These are phyloP conservation scores for Scolecobasidium constrictum DNA, from an alignment of 2,329 filamentous ascomycete species.

Conservation along the genomic window DNA sequence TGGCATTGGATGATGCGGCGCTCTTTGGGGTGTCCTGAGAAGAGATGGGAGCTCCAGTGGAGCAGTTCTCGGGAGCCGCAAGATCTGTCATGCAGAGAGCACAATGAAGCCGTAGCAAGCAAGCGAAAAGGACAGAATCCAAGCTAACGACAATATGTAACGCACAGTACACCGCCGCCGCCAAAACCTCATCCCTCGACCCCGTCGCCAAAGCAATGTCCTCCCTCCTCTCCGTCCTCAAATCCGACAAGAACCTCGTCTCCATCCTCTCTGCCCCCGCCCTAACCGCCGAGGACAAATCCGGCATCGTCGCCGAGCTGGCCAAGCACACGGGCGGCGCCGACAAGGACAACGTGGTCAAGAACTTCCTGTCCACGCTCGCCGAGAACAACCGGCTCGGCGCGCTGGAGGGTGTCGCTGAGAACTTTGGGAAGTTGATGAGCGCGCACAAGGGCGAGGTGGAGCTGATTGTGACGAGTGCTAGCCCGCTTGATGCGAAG, in stretches of 20 bases:
- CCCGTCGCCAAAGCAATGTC: constrained; percentile 70
- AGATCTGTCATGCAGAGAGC: neutral
- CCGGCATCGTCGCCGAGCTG: constrained; percentile 75
- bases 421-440: constrained; percentile 83
- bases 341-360: constrained; percentile 68
- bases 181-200: constrained; percentile 79
- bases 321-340: constrained; percentile 64
- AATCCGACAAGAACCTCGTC: constrained; percentile 73
- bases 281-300: constrained; percentile 69
- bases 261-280: constrained; percentile 70
- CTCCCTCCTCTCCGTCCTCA: constrained; percentile 59
- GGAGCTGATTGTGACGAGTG: constrained; percentile 84
- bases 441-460: constrained; percentile 84
- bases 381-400: constrained; percentile 94
- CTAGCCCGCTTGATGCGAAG: constrained; percentile 77
- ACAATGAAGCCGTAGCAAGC: neutral
- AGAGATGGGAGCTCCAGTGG: no score
- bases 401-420: constrained; percentile 67
- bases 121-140: neutral
- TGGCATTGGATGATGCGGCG: neutral
- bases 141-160: constrained; percentile 1
- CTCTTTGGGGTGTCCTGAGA: no score
- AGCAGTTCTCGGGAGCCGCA: no score
- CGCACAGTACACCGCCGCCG: constrained; percentile 85
- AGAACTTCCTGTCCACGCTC: constrained; percentile 85